Base-by-base conservation (phyloP, 306 rosid genomes). In the Prosopis cineraria region DNA sequence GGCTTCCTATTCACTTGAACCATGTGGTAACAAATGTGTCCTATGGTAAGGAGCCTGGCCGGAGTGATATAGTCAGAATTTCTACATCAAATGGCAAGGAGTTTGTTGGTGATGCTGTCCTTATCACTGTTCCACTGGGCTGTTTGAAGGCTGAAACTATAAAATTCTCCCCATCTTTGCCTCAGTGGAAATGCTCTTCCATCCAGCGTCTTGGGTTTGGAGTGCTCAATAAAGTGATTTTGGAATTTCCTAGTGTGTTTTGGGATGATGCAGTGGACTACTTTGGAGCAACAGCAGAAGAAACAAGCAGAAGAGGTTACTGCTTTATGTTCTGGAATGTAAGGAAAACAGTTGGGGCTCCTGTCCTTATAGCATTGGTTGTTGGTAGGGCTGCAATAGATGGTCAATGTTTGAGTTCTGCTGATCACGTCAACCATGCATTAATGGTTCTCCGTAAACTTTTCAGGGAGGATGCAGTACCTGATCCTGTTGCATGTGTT, bases 301-400 rank as follows among this genome's bases (percentile, higher is more conserved):
- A 91, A 85, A 93, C 97, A 81, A 78, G 79, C 79, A 78, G 58
- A 86, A 90, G 99, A 74, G 99, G 99, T 44, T 90, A 93, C 82
- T 96, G 99, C 81, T 96, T 96, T 86, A 96, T 93, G 99, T 96
- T 96, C 88, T 96, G 99, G 99, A 96, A 96, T 89, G 78, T 93
- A 79, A 93, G 74, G 83, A 96, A 93, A 88, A 96, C 99, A 4
- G 97, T 88, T 16, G 97, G 99, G 64, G 97, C 99, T 86, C 99
- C 99, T 50, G 94, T 96, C 80, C 99, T 96, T 34, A 96, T 96
- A 60, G 98, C 99, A 72, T 85, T 96, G 68, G 86, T 96, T 76
- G 99, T 96, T 83, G 99, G 99, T 81, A 91, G 91, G 87, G 97
- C 99, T 75, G 99, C 99, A 56, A 82, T 90, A 80, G 98, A 96